Evolutionary conservation across 2,329 filamentous ascomycete genomes (phyloP).

Genomic region (Chrysosporium keratinophilum): DNA sequence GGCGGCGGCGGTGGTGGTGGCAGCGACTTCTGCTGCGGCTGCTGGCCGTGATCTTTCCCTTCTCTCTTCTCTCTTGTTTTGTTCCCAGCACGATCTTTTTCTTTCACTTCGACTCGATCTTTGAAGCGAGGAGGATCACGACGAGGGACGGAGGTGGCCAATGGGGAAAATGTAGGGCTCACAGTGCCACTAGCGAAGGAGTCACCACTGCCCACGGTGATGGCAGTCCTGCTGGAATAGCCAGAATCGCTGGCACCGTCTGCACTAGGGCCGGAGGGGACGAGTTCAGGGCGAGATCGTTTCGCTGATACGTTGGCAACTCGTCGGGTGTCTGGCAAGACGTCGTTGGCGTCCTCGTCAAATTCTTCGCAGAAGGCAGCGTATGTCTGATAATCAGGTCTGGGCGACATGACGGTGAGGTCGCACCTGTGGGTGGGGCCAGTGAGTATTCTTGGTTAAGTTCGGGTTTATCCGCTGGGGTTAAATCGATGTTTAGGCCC

Average conservation of each 20-base stretch:
- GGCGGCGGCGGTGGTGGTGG: constrained; percentile 18
- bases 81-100: constrained; percentile 16
- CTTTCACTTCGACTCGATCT: constrained; percentile 20
- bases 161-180: constrained; percentile 29
- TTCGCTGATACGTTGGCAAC: constrained; percentile 44
- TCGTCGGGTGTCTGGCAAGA: constrained; percentile 39
- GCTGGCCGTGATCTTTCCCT: constrained; percentile 18
- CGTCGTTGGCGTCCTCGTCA: constrained; percentile 36
- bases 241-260: constrained; percentile 51
- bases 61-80: constrained; percentile 15
- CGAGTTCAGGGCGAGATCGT: constrained; percentile 37
- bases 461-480: constrained; percentile 16
- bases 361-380: constrained; percentile 41
- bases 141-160: constrained; percentile 26
- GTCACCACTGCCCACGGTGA: constrained; percentile 44
- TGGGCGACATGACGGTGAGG: constrained; percentile 28
- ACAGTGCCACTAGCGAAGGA: constrained; percentile 38
- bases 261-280: constrained; percentile 25
- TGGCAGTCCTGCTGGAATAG: constrained; percentile 50
- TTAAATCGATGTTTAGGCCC: constrained; percentile 10
- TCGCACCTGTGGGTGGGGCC: constrained; percentile 11
- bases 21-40: not conserved
- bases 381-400: constrained; percentile 23
- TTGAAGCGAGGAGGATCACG: constrained; percentile 17
- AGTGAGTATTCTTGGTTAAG: constrained; percentile 9